Evolutionary conservation across 768 basidiomycete genomes (phyloP).

Genomic region (Pulveroboletus sp.): DNA sequence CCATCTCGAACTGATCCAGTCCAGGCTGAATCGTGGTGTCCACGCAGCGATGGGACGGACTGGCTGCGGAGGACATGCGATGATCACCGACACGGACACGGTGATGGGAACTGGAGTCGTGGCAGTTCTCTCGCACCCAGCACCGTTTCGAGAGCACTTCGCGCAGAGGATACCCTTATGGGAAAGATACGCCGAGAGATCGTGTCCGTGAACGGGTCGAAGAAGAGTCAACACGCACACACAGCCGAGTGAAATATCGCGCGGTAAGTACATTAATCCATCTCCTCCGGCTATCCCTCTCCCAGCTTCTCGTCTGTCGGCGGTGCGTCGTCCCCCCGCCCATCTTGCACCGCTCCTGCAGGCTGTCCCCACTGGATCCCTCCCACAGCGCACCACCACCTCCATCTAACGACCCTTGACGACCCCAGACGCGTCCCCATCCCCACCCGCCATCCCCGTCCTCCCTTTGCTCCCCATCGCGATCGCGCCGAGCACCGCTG

Average conservation of each 20-base stretch:
- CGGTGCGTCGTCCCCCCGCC: slow-evolving; percentile 15
- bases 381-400: no score
- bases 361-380: no score
- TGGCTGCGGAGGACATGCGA: slow-evolving; percentile 14
- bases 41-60: no score
- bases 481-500: slow-evolving; percentile 2
- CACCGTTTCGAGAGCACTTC: slow-evolving; percentile 18
- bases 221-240: slow-evolving; percentile 29
- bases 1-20: slow-evolving; percentile 15
- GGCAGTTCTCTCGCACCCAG: slow-evolving; percentile 16
- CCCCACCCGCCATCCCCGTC: no score
- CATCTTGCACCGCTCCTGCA: not conserved
- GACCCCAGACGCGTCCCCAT: slow-evolving; percentile 7
- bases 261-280: slow-evolving; percentile 18
- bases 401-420: slow-evolving; percentile 22
- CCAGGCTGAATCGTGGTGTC: not conserved
- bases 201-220: slow-evolving; percentile 14
- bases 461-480: not conserved
- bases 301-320: slow-evolving; percentile 8
- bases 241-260: slow-evolving; percentile 21
- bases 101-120: slow-evolving; percentile 15
- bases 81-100: slow-evolving; percentile 20
- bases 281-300: slow-evolving; percentile 7
- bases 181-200: slow-evolving; percentile 29
- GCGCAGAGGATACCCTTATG: slow-evolving; percentile 27